Percentiles rank a stretch among this genome's conserved stretches.
phyloP scores from a whole-genome alignment of 129 eudicot genomes.

The Silybum marianum region DNA sequence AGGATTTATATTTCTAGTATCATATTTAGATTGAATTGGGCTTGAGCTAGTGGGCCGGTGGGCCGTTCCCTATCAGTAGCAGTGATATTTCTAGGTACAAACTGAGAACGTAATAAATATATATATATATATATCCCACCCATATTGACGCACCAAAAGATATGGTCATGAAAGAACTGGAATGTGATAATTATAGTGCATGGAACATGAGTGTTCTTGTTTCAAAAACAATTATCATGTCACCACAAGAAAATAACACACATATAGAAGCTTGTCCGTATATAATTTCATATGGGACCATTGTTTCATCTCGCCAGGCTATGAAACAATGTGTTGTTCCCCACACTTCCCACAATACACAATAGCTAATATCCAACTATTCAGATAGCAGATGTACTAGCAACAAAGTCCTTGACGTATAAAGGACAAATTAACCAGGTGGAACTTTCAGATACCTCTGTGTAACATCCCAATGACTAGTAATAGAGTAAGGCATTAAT shows the following conservation, averaged over 20 bases:
- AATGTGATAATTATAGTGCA: background rate
- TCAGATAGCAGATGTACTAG: background rate
- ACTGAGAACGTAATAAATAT: background rate
- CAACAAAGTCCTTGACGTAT: too few species aligned
- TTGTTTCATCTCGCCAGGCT: background rate
- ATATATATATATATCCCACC: background rate
- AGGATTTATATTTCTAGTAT: too few species aligned
- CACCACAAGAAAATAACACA: constrained; percentile 9
- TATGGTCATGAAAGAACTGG: constrained; percentile 1
- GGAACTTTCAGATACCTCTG: background rate
- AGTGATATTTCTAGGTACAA: background rate
- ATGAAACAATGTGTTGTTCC: background rate
- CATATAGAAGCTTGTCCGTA: background rate
- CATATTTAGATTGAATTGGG: too few species aligned
- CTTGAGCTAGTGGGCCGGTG: too few species aligned
- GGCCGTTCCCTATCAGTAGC: background rate
- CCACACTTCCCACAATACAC: background rate
- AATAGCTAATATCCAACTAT: background rate
- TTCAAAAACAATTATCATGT: background rate
- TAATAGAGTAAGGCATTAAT: background rate
- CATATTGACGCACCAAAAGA: background rate
- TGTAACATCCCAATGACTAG: background rate
- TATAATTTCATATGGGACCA: background rate
- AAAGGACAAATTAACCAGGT: background rate
- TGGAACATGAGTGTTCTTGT: background rate